These are phyloP conservation scores for Talaromyces pinophilus DNA, from an alignment of 2,329 filamentous ascomycete species.

Conservation along the genomic window DNA sequence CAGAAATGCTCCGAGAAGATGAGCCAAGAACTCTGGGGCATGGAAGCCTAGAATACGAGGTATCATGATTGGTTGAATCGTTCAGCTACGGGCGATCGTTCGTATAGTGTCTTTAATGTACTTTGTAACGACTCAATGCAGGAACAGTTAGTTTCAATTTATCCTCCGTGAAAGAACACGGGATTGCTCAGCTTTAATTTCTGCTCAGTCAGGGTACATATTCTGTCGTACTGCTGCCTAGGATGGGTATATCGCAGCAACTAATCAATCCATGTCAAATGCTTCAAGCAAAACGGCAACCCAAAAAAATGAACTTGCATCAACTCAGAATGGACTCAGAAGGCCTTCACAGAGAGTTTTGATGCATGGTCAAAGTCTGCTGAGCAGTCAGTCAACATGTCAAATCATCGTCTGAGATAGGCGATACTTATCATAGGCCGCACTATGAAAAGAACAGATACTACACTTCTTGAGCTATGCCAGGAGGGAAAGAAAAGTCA, in stretches of 20 bases:
- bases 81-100: background rate
- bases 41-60: slow-evolving; percentile 4
- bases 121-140: background rate
- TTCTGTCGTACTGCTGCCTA: background rate
- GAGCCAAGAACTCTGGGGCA: background rate
- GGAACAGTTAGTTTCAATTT: background rate
- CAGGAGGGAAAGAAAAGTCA: background rate
- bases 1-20: background rate
- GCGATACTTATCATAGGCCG: background rate
- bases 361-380: background rate
- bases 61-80: background rate
- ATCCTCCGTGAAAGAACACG: background rate
- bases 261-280: background rate
- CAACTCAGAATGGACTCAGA: background rate
- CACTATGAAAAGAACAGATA: background rate
- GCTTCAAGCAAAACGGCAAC: background rate
- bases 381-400: background rate
- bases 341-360: background rate
- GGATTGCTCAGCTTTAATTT: background rate
- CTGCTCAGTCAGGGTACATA: background rate
- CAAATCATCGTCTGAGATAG: background rate
- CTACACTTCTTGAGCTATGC: background rate
- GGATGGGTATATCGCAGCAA: background rate
- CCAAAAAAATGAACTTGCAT: background rate
- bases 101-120: background rate